phyloP scores from a whole-genome alignment of 1,284 basidiomycete species.

The Malassezia psittaci region DNA sequence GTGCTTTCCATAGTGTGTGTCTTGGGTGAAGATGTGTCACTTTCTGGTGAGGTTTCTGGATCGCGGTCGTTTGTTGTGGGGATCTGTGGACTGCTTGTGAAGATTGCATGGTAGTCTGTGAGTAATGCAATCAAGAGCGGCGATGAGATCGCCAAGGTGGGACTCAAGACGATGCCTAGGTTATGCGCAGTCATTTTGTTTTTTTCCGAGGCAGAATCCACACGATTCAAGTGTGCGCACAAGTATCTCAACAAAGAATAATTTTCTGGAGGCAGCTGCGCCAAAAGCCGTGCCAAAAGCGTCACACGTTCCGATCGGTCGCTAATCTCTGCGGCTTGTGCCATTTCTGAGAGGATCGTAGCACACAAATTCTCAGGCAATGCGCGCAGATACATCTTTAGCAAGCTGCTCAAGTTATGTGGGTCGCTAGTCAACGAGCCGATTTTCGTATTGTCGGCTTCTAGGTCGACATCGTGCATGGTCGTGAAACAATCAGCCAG shows the following conservation, averaged over 20 bases:
- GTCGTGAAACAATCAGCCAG: slow-evolving; percentile 84
- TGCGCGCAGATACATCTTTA: slow-evolving; percentile 42
- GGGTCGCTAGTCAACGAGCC: slow-evolving; percentile 22
- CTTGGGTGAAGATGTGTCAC: not conserved
- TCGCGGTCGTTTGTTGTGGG: not conserved
- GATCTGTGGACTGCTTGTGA: not conserved
- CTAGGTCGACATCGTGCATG: slow-evolving; percentile 49
- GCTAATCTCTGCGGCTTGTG: slow-evolving; percentile 57
- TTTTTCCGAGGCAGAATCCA: slow-evolving; percentile 74
- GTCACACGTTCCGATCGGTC: slow-evolving; percentile 75
- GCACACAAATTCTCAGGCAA: slow-evolving; percentile 40
- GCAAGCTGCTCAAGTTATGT: slow-evolving; percentile 39
- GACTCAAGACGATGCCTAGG: slow-evolving; percentile 76
- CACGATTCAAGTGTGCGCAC: slow-evolving; percentile 86
- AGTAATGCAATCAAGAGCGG: not conserved
- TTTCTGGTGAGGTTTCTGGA: not conserved
- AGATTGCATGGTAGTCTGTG: not conserved
- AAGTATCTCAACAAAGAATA: slow-evolving; percentile 85
- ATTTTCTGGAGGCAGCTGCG: slow-evolving; percentile 76
- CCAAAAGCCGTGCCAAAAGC: slow-evolving; percentile 75
- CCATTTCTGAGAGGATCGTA: not conserved
- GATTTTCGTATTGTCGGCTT: slow-evolving; percentile 17
- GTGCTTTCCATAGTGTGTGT: not conserved
- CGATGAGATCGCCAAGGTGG: slow-evolving; percentile 31
- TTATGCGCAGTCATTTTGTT: slow-evolving; percentile 99